These are phyloP conservation scores for Oropetium thomaeum DNA, from an alignment of 176 grass and related monocot species.

Conservation along the genomic window DNA sequence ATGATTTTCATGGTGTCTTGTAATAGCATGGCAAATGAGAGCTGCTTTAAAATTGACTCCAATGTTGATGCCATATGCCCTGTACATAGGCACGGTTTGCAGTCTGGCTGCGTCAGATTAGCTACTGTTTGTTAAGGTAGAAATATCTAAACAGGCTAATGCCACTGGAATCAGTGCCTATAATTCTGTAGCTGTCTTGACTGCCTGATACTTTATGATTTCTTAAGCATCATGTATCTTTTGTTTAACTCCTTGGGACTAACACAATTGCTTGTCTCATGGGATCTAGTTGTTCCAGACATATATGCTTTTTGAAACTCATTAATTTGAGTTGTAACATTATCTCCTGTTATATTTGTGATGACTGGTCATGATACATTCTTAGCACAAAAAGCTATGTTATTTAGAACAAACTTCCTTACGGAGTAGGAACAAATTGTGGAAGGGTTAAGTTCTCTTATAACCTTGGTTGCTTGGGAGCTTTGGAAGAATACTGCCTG, in stretches of 20 bases:
- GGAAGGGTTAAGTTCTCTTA: too few species aligned
- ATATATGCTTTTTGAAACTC: slow-evolving; percentile 3
- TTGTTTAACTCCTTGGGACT: not conserved
- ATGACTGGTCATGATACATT: not conserved
- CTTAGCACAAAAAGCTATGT: not conserved
- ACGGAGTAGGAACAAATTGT: not conserved
- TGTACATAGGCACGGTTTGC: not conserved
- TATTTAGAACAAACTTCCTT: not conserved
- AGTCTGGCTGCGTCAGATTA: not conserved
- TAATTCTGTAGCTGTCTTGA: not conserved
- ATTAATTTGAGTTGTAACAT: not conserved
- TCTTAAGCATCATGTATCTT: not conserved
- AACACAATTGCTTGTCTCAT: slow-evolving; percentile 19
- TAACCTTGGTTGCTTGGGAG: too few species aligned
- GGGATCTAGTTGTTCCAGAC: not conserved
- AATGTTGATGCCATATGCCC: not conserved
- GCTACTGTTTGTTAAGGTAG: not conserved
- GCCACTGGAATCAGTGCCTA: not conserved
- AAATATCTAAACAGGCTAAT: not conserved
- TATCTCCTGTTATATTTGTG: not conserved
- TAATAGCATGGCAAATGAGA: not conserved
- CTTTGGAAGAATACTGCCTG: too few species aligned
- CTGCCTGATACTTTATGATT: not conserved
- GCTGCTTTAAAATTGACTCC: not conserved
- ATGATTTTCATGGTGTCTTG: not conserved